Percentiles rank a stretch among this genome's conserved stretches.
phyloP scores from a whole-genome alignment of 169 alveolate species.

The Besnoitia besnoiti region DNA sequence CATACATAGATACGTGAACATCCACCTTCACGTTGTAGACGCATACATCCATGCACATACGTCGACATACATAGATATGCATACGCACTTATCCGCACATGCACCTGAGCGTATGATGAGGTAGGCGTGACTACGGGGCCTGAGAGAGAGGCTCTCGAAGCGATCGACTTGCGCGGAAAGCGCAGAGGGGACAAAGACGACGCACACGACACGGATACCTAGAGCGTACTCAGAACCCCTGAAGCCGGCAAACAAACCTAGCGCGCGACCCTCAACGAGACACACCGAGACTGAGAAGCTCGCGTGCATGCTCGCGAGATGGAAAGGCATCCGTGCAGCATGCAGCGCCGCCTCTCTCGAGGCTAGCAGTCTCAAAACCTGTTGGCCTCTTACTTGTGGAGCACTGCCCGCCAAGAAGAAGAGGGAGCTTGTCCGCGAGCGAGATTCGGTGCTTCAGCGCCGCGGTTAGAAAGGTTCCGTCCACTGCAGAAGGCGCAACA shows the following conservation, averaged over 20 bases:
- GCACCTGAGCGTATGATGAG: neutral
- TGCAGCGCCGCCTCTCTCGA: too few relatives aligned
- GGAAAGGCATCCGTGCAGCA: too few relatives aligned
- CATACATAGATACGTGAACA: neutral
- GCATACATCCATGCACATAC: neutral
- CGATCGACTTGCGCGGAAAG: too few relatives aligned
- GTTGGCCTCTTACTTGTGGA: neutral
- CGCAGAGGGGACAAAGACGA: too few relatives aligned
- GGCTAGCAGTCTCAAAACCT: too few relatives aligned
- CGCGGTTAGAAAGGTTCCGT: conserved; percentile 11
- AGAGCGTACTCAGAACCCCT: too few relatives aligned
- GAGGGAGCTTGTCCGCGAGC: conserved; percentile 19
- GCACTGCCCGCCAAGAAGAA: conserved; percentile 27
- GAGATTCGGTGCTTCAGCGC: conserved; percentile 6
- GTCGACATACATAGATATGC: neutral
- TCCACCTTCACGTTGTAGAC: neutral
- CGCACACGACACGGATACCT: too few relatives aligned
- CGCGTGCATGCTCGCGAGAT: neutral
- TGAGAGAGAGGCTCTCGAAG: too few relatives aligned
- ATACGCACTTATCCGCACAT: neutral
- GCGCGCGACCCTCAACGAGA: too few relatives aligned
- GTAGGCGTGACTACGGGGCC: too few relatives aligned
- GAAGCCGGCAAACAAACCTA: too few relatives aligned
- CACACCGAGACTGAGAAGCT: neutral
- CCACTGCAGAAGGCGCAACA: neutral